These are phyloP conservation scores for Claviceps sp. DNA, from an alignment of 2,329 filamentous ascomycete genomes.

Conservation along the genomic window DNA sequence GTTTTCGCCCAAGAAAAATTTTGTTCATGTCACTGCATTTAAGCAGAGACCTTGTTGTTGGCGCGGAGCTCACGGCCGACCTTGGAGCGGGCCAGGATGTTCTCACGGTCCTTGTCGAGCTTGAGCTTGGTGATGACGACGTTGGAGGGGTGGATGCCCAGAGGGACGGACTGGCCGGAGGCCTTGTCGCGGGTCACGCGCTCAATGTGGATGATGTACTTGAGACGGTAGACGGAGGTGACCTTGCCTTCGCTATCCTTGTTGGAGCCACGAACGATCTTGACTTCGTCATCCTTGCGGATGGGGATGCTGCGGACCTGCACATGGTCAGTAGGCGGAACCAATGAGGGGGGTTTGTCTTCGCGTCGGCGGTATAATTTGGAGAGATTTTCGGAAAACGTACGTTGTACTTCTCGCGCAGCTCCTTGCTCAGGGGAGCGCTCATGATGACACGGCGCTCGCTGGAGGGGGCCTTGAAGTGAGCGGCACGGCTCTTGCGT, in stretches of 20 bases:
- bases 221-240: constrained; percentile 93
- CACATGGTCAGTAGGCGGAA: not conserved
- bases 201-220: constrained; percentile 96
- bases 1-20: not conserved
- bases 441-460: constrained; percentile 94
- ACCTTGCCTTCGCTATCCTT: constrained; percentile 99
- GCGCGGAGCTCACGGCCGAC: constrained; percentile 61
- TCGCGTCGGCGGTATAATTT: not conserved
- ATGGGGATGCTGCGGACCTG: constrained; percentile 91
- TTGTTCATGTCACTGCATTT: constrained; percentile 14
- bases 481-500: constrained; percentile 97
- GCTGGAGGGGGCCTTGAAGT: constrained; percentile 92
- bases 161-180: constrained; percentile 87
- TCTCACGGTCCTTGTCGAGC: constrained; percentile 90
- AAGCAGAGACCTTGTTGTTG: constrained; percentile 56
- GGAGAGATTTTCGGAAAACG: constrained; percentile 18
- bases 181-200: constrained; percentile 94
- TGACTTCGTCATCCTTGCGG: constrained; percentile 95
- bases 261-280: constrained; percentile 81
- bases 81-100: constrained; percentile 76
- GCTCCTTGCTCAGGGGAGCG: constrained; percentile 89
- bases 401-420: constrained; percentile 98
- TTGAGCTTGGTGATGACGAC: constrained; percentile 98
- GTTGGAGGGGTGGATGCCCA: constrained; percentile 92
- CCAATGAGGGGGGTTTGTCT: not conserved